Base-by-base conservation (phyloP, 2,329 filamentous ascomycete species). In the Simplicillium sp. region DNA sequence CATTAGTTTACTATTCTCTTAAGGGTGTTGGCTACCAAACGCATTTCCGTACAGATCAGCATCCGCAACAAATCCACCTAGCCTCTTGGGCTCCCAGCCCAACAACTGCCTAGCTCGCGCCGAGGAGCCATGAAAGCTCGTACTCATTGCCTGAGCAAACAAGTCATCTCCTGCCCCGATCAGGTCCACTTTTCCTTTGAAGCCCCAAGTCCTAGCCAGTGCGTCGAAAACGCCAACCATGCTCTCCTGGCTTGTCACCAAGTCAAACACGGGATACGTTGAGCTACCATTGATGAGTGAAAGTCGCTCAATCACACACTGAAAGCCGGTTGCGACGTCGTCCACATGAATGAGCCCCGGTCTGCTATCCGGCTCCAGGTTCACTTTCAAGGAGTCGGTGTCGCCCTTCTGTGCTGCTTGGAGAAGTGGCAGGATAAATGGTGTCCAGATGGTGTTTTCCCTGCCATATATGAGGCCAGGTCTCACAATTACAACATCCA, bases 111-210 rank as follows among this genome's bases (percentile, higher is more conserved):
- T 44, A 2, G 44, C 44, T 4, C 44, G 42, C 6, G 39, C 34
- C 13, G 42, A 44, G 16, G 44, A 46, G 12, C 39, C 44, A 4
- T 43, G 37, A n/a, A 42, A 6, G n/a, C 39, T 44, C 29, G 44
- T 45, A 11, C 42, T 42, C 44, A 46, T 46, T 4, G 44, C 44
- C 11, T 44, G 39, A 2, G 42, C 39, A 38, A 46, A 45, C 33
- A 35, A 14, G 38, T 46, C 20, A 17, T 34, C 39, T 4, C 44
- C 44, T n/a, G 15, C 15, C 4, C 43, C 44, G 28, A 42, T 33
- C 34, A 46, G 18, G n/a, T 37, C 32, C 11, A 25, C 41, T 8
- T 39, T 32, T 11, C 39, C 44, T 28, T 44, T 40, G 15, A 40
- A 39, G 2, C 34, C 37, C 44, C 42, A 46, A 6, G 25, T 18